Conservation (phyloP, 768 basidiomycete genomes). For the Lactarius pseudohatsudake region DNA sequence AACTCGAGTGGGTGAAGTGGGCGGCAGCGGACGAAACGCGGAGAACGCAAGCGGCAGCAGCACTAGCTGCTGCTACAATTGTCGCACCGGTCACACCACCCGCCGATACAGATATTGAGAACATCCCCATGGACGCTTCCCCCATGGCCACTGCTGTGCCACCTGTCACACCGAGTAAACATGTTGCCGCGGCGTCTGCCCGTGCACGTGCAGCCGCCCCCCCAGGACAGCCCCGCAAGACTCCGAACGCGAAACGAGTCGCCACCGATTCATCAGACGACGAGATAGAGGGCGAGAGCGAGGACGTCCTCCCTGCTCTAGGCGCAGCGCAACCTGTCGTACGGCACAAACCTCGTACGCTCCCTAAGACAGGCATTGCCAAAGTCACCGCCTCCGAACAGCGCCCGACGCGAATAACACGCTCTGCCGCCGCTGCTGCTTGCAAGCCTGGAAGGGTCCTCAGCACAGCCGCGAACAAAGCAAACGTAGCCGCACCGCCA, state of each 20-base stretch:
- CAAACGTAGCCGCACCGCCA: conserved; percentile 36
- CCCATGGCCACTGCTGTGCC: conserved; percentile 42
- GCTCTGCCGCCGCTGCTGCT: conserved; percentile 53
- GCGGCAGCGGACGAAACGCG: conserved; percentile 80
- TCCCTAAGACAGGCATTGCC: conserved; percentile 36
- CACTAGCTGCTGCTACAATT: conserved; percentile 43
- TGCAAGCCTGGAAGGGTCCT: conserved; percentile 32
- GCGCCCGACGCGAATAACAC: conserved; percentile 69
- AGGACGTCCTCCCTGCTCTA: conserved; percentile 65
- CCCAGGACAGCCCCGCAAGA: conserved; percentile 85
- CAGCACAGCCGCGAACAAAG: conserved; percentile 31
- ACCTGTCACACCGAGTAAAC: conserved; percentile 80
- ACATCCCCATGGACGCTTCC: conserved; percentile 31
- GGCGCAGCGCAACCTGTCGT: conserved; percentile 45
- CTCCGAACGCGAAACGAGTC: conserved; percentile 72
- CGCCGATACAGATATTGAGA: conserved; percentile 69
- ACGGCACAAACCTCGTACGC: conserved; percentile 33
- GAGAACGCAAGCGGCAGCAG: conserved; percentile 45
- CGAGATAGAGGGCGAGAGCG: conserved; percentile 51
- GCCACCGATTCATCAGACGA: conserved; percentile 71
- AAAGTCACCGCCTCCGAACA: conserved; percentile 68
- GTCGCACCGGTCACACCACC: conserved; percentile 80
- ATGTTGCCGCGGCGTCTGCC: conserved; percentile 67
- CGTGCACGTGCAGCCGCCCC: conserved; percentile 71
- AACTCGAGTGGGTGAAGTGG: conserved; percentile 93